Percentiles rank a stretch among this genome's conserved stretches.
These are phyloP conservation scores for Endoconidiophora polonica DNA, from an alignment of 2,329 filamentous ascomycete species.

Conservation along the genomic window DNA sequence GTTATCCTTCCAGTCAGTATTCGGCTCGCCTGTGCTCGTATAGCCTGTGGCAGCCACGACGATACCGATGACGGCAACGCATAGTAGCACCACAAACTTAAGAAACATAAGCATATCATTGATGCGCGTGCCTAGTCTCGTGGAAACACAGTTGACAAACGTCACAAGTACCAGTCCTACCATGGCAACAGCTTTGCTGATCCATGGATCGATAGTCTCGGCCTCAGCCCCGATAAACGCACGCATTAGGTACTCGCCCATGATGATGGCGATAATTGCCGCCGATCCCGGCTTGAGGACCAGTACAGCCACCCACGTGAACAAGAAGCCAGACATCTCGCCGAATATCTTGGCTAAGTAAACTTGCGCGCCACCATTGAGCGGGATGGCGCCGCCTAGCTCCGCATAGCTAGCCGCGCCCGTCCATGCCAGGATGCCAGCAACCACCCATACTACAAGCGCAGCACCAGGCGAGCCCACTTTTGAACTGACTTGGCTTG, in stretches of 20 bases:
- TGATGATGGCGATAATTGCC: constrained; percentile 93
- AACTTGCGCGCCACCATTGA: constrained; percentile 87
- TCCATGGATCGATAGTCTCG: constrained; percentile 64
- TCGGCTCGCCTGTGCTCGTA: constrained; percentile 59
- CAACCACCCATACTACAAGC: constrained; percentile 78
- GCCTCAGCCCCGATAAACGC: constrained; percentile 77
- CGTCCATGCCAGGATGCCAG: constrained; percentile 89
- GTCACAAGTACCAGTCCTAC: constrained; percentile 62
- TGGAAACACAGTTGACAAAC: constrained; percentile 78
- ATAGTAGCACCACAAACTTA: constrained; percentile 81
- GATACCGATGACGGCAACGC: constrained; percentile 73
- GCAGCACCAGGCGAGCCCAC: constrained; percentile 82
- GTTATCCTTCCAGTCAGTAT: constrained; percentile 69
- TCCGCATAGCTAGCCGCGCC: constrained; percentile 91
- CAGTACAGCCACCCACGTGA: constrained; percentile 88
- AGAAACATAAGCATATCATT: constrained; percentile 93
- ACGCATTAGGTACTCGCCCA: constrained; percentile 90
- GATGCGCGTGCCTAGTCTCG: constrained; percentile 67
- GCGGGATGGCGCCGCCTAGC: constrained; percentile 81
- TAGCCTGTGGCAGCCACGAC: constrained; percentile 77
- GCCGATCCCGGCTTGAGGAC: constrained; percentile 87
- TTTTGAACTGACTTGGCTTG: constrained; percentile 80
- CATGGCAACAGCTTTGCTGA: constrained; percentile 77
- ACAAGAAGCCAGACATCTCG: constrained; percentile 81
- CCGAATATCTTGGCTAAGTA: constrained; percentile 95